These are phyloP conservation scores for Myriosclerotinia scirpicola DNA, from an alignment of 2,329 filamentous ascomycete genomes.

Conservation along the genomic window DNA sequence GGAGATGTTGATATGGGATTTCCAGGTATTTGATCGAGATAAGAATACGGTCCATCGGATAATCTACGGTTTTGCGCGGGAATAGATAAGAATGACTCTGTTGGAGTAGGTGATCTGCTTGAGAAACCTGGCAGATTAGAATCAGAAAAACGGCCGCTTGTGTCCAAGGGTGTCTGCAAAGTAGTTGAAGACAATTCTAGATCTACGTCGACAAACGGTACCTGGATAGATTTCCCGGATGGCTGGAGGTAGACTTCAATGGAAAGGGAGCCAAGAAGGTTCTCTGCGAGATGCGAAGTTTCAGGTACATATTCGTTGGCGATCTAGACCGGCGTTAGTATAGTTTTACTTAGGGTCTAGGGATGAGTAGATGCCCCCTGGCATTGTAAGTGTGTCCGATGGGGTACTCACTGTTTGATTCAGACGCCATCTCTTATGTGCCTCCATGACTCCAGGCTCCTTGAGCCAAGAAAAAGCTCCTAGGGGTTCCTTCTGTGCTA, in stretches of 20 bases:
- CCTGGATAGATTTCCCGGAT: neutral
- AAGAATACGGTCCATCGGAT: slow-evolving; percentile 22
- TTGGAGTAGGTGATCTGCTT: slow-evolving; percentile 18
- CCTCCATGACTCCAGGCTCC: slow-evolving; percentile 35
- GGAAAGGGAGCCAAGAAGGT: slow-evolving; percentile 17
- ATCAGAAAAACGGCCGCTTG: neutral
- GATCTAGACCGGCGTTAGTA: slow-evolving; percentile 5
- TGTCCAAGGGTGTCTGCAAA: neutral
- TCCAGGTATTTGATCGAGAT: slow-evolving; percentile 1
- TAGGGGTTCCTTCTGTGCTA: slow-evolving; percentile 29
- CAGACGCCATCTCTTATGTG: slow-evolving; percentile 33
- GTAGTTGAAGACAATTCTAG: neutral
- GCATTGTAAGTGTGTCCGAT: neutral
- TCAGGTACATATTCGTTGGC: slow-evolving; percentile 15
- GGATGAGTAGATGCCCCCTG: neutral
- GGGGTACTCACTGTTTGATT: slow-evolving; percentile 29
- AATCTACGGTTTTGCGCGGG: neutral
- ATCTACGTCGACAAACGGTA: neutral
- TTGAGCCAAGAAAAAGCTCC: slow-evolving; percentile 39
- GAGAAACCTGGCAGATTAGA: slow-evolving; percentile 1
- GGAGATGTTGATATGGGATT: slow-evolving; percentile 44
- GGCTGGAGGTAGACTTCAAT: slow-evolving; percentile 18
- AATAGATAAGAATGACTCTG: slow-evolving; percentile 10
- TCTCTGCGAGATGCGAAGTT: neutral
- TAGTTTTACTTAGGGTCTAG: neutral